A percentile compares a stretch with the other conserved stretches of the same genome.
Evolutionary conservation across 768 basidiomycete species (phyloP).

Genomic region (Mycena belliarum): DNA sequence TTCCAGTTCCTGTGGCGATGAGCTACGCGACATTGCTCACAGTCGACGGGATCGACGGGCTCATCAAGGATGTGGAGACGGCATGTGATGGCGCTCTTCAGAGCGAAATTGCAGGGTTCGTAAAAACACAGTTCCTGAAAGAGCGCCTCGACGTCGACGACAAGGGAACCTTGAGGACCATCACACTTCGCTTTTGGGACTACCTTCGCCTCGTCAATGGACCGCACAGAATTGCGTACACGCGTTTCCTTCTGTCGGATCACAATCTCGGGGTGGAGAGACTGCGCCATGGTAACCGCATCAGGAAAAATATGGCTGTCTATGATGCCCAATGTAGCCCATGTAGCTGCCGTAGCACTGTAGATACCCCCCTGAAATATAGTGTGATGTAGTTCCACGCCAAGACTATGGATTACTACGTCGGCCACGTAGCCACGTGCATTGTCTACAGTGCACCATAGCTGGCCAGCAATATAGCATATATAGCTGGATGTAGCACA

Average conservation of each 20-base stretch:
- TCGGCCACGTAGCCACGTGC: too few species aligned
- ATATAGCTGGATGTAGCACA: too few species aligned
- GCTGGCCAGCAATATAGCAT: too few species aligned
- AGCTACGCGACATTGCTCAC: background rate
- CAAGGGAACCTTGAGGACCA: background rate
- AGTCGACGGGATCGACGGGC: background rate
- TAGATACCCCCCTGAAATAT: too few species aligned
- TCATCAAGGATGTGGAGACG: background rate
- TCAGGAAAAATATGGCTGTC: too few species aligned
- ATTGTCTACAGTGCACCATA: too few species aligned
- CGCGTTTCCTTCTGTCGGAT: slow-evolving; percentile 4
- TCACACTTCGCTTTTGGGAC: background rate
- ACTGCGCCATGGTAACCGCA: background rate
- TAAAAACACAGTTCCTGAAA: background rate
- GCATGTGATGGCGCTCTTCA: background rate
- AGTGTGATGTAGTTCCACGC: too few species aligned
- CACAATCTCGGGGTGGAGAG: slow-evolving; percentile 6
- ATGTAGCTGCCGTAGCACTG: too few species aligned
- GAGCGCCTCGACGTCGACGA: background rate
- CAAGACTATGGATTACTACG: too few species aligned
- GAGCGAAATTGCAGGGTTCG: background rate
- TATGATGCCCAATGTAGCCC: too few species aligned
- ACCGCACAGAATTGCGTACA: background rate
- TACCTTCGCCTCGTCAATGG: slow-evolving; percentile 5
- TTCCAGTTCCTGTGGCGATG: background rate